phyloP scores from a whole-genome alignment of 2,329 filamentous ascomycete species.

The Colletotrichum falcatum region DNA sequence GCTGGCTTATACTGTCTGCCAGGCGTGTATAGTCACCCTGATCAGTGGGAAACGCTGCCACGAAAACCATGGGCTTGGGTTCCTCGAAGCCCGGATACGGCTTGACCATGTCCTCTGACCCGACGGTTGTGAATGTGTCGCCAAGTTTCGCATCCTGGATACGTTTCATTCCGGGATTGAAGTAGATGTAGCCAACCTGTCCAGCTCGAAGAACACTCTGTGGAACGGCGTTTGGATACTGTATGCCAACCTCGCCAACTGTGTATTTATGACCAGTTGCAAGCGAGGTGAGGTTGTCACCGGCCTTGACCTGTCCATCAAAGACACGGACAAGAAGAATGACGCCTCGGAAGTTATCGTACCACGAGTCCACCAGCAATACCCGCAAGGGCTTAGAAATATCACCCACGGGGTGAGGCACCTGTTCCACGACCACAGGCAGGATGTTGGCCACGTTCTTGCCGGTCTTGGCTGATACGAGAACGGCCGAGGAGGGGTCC shows the following conservation, averaged over 20 bases:
- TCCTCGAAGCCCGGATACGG: slow-evolving; percentile 94
- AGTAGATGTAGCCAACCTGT: slow-evolving; percentile 95
- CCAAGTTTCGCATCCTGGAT: slow-evolving; percentile 96
- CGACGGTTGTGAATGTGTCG: slow-evolving; percentile 90
- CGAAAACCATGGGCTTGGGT: slow-evolving; percentile 98
- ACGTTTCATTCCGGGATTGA: slow-evolving; percentile 98
- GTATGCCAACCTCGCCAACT: slow-evolving; percentile 96
- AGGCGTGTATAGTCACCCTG: slow-evolving; percentile 87
- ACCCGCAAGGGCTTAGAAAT: slow-evolving; percentile 79
- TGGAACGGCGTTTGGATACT: slow-evolving; percentile 89
- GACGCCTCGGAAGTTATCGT: slow-evolving; percentile 94
- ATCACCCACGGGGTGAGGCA: slow-evolving; percentile 85
- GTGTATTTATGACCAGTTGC: slow-evolving; percentile 91
- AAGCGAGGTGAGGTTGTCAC: slow-evolving; percentile 88
- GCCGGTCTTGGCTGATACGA: slow-evolving; percentile 93
- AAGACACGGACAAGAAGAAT: slow-evolving; percentile 92
- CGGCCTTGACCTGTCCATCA: slow-evolving; percentile 84
- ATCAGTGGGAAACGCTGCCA: slow-evolving; percentile 94
- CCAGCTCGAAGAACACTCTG: slow-evolving; percentile 86
- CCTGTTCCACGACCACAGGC: slow-evolving; percentile 85
- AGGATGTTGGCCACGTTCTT: slow-evolving; percentile 86
- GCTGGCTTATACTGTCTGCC: slow-evolving; percentile 93
- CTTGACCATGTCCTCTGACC: slow-evolving; percentile 80
- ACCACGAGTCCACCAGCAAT: slow-evolving; percentile 97
- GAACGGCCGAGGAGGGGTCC: slow-evolving; percentile 75